Base-by-base conservation (phyloP, 805 yeast genomes). In the Cyberlindnera veronae region DNA sequence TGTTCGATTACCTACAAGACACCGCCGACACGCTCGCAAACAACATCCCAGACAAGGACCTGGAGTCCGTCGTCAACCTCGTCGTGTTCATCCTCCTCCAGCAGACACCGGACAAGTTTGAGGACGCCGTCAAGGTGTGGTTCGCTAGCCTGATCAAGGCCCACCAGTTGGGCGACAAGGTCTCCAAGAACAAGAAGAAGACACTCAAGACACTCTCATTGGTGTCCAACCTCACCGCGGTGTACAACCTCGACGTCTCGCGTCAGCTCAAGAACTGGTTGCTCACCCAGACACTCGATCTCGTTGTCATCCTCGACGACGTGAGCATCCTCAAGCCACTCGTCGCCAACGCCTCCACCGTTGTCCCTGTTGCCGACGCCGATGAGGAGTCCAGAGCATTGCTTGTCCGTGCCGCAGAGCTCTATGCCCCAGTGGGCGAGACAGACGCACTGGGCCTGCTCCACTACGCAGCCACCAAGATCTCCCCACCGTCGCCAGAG, bases 11-110 rank as follows among this genome's bases (percentile, higher is more conserved):
- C 16, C 22, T 57, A n/a, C 38, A 38, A 4, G 39, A 38, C 4
- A 43, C 49, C 4, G 43, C 48, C 1, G 38, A 37, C 24, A 36
- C 45, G n/a, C 19, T 55, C 15, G 15, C 34, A 12, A 29, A 32
- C 32, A 22, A 28, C 4, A 34, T 55, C 31, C 54, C 56, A 24
- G 62, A 58, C 26, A 54, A 36, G 30, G 61, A 58, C 33, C 38
- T 53, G 19, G 62, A 58, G 38, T 31, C 53, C 5, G 41, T 54
- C n/a, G 45, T 46, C 13, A 58, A 55, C 34, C 45, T 58, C 24
- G 55, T 45, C 8, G 44, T 51, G 22, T 49, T 45, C 41, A 55
- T 58, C 29, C 38, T 57, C 27, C 29, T 39, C 30, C 38, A 37
- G 14, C 36, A 36, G 30, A 38, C 38, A n/a, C 21, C 35, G 16